Evolutionary conservation across 106 monocot species (phyloP).

Genomic region (Iris macrosiphon): DNA sequence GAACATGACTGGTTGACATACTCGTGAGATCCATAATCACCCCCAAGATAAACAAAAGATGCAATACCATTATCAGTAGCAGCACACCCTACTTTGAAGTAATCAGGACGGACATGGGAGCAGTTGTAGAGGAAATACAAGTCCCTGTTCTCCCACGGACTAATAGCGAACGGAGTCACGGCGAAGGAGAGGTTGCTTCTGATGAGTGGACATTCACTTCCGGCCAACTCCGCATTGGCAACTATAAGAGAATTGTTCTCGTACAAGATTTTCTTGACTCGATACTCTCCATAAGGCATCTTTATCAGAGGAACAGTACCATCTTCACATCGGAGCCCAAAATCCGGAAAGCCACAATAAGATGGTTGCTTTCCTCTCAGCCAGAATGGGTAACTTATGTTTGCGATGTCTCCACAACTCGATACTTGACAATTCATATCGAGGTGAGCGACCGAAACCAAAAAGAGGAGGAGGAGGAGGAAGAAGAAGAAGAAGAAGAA

Average conservation of each 20-base stretch:
- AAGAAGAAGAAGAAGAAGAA: too few relatives aligned
- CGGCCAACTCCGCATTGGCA: neutral
- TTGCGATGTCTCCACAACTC: conserved; percentile 16
- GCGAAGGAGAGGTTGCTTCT: conserved; percentile 7
- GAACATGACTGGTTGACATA: too few relatives aligned
- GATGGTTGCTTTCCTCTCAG: conserved; percentile 5
- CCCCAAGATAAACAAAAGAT: neutral
- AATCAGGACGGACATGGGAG: neutral
- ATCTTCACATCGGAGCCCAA: conserved; percentile 16
- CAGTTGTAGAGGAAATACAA: conserved; percentile 24
- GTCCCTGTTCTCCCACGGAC: conserved; percentile 16
- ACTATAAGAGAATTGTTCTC: conserved; percentile 14
- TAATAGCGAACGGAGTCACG: conserved; percentile 18
- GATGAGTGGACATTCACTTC: neutral
- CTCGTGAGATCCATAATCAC: neutral
- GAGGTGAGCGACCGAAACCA: neutral
- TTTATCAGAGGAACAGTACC: neutral
- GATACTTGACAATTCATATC: conserved; percentile 7
- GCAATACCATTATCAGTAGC: neutral
- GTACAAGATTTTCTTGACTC: conserved; percentile 25
- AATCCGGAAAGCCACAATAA: conserved; percentile 26
- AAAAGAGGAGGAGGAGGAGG: neutral
- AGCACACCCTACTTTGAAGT: conserved; percentile 2
- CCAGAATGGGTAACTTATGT: conserved; percentile 38
- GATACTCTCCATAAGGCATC: neutral